Conservation (phyloP, 176 grass and related monocot species). For the Dactylis glomerata region DNA sequence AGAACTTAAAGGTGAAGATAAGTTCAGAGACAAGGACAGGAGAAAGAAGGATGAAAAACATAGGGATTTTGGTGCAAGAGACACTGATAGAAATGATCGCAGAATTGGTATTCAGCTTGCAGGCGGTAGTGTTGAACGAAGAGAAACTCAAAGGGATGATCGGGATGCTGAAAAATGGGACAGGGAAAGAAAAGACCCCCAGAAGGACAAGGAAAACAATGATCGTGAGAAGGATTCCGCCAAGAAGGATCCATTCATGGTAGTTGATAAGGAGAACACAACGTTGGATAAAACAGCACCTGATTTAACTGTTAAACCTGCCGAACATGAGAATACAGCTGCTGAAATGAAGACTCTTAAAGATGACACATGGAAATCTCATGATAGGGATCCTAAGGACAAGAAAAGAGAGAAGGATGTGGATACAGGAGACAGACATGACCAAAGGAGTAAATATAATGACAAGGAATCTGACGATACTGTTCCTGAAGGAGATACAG, state of each 20-base stretch:
- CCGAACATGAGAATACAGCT: slow-evolving; percentile 51
- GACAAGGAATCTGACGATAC: slow-evolving; percentile 78
- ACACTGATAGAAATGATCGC: slow-evolving; percentile 62
- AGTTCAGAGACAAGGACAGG: slow-evolving; percentile 61
- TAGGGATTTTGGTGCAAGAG: slow-evolving; percentile 52
- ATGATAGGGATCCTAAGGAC: slow-evolving; percentile 55
- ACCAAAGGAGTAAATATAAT: slow-evolving; percentile 52
- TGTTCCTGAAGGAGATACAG: slow-evolving; percentile 54
- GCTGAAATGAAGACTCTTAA: slow-evolving; percentile 52
- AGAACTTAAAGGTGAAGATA: slow-evolving; percentile 61
- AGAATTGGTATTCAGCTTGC: slow-evolving; percentile 37
- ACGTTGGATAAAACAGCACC: slow-evolving; percentile 46
- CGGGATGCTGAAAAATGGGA: slow-evolving; percentile 70
- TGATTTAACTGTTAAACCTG: slow-evolving; percentile 47
- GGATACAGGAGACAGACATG: slow-evolving; percentile 55
- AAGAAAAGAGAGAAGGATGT: slow-evolving; percentile 68
- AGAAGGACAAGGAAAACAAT: slow-evolving; percentile 59
- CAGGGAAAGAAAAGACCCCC: slow-evolving; percentile 56
- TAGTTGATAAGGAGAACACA: slow-evolving; percentile 47
- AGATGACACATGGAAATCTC: slow-evolving; percentile 60
- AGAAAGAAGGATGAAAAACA: slow-evolving; percentile 66
- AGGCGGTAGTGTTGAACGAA: slow-evolving; percentile 43
- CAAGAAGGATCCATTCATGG: slow-evolving; percentile 48
- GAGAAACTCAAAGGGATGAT: slow-evolving; percentile 71
- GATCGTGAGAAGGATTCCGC: slow-evolving; percentile 61